Evolutionary conservation across 176 grass and related monocot genomes (phyloP), one percentile per base, ranked within the genome.

Genomic region (Musa beccarii): DNA sequence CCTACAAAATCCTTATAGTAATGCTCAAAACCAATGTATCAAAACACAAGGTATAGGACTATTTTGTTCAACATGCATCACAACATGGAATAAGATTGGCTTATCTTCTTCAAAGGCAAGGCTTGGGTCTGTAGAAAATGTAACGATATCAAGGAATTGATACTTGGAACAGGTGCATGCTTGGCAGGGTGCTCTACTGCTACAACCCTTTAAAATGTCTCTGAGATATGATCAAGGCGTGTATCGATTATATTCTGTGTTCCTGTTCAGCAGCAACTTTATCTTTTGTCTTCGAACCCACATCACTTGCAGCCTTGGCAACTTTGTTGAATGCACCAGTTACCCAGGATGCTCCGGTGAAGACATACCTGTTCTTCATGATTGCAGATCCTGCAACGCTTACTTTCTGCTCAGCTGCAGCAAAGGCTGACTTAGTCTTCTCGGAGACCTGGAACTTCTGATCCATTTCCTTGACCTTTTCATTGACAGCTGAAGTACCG

Each of bases 291-390:
- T 87, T 96, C 9, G 82, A 83, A 17, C 92, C 80, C 0, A 96
- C 92, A 2, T 92, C 92, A 0, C 80, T 84, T 20, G 89, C 86
- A 0, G 34, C 3, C 34, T 43, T 43, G 34, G 34, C 34, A 43
- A 43, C 34, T 43, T 43, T 43, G 34, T 43, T 85, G 63, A 96
- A 96, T 0, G 89, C 86, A 1, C 76, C 67, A 11, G 89, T 85
- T 16, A 86, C 89, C 89, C 86, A 92, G 4, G 92, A 92, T 0
- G 85, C 86, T 1, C 89, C 49, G 0, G 92, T 92, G 75, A 96
- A 96, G 53, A 96, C 89, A 0, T 89, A 96, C 75, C 92, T 78
- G 82, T 96, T 96, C 79, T 89, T 96, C 92, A 96, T 96, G 49
- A 92, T 81, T 14, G 89, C 89, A 0, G 92, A 92, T 10, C 92